These are phyloP conservation scores for Pouteria campechiana DNA, from an alignment of 179 eudicot species.

Conservation along the genomic window DNA sequence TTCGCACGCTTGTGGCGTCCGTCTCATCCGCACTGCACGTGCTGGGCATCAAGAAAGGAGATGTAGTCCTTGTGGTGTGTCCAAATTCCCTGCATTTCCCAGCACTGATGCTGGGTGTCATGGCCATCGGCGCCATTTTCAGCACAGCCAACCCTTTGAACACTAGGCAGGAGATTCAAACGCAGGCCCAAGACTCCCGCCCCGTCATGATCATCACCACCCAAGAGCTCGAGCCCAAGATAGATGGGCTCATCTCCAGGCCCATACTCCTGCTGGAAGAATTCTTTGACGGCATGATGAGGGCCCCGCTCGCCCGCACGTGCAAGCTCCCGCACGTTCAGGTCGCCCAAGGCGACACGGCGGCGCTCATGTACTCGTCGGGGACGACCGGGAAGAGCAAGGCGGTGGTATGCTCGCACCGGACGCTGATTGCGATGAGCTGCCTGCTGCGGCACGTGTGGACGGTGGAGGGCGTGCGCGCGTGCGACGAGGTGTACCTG, in stretches of 20 bases:
- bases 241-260: constrained; percentile 28
- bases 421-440: constrained; percentile 45
- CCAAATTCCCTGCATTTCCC: constrained; percentile 69
- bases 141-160: constrained; percentile 58
- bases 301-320: too few species aligned
- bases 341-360: constrained; percentile 34
- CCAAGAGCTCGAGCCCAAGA: constrained; percentile 27
- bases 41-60: constrained; percentile 38
- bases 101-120: constrained; percentile 31
- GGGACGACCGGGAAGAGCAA: constrained; percentile 72
- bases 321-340: constrained; percentile 15
- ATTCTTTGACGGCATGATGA: too few species aligned
- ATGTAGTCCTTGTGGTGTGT: constrained; percentile 60
- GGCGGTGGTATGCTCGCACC: constrained; percentile 50
- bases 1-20: constrained; percentile 38
- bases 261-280: too few species aligned
- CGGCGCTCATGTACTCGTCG: constrained; percentile 58
- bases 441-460: too few species aligned
- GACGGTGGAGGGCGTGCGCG: too few species aligned
- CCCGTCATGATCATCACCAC: constrained; percentile 47
- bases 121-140: constrained; percentile 59
- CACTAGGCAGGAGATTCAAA: constrained; percentile 41
- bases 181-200: constrained; percentile 48
- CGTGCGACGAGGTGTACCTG: constrained; percentile 39
- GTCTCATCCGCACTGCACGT: constrained; percentile 31